phyloP scores from a whole-genome alignment of 2,329 filamentous ascomycete genomes.

The Ciborinia camelliae region DNA sequence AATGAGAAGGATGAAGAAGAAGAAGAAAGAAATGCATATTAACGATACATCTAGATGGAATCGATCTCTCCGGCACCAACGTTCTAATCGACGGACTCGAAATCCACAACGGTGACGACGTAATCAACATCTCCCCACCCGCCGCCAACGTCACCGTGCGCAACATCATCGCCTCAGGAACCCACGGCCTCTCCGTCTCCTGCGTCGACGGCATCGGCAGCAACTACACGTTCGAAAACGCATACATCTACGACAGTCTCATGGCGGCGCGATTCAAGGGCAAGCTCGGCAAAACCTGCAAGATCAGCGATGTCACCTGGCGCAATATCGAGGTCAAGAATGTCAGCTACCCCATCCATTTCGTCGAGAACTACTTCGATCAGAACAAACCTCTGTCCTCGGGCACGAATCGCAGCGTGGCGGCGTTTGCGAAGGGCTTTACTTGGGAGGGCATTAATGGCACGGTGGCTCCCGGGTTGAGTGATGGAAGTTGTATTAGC shows the following conservation, averaged over 20 bases:
- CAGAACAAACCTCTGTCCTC: not conserved
- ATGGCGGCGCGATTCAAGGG: conserved; percentile 16
- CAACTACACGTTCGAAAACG: conserved; percentile 15
- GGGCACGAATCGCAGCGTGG: not conserved
- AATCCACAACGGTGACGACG: conserved; percentile 16
- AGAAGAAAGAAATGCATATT: too few relatives aligned
- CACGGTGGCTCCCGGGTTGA: not conserved
- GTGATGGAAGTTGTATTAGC: conserved; percentile 9
- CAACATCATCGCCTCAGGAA: conserved; percentile 10
- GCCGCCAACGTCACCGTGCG: conserved; percentile 9
- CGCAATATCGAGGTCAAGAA: conserved; percentile 12
- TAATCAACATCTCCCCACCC: conserved; percentile 12
- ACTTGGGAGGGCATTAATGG: not conserved
- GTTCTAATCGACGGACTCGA: conserved; percentile 14
- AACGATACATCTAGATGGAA: not conserved
- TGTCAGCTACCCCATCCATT: conserved; percentile 14
- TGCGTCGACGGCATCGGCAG: not conserved
- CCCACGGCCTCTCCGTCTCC: conserved; percentile 11
- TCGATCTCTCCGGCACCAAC: conserved; percentile 12
- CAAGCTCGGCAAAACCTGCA: not conserved
- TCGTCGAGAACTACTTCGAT: conserved; percentile 13
- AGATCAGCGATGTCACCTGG: conserved; percentile 7
- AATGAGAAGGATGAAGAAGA: not conserved
- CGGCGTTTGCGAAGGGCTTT: conserved; percentile 4
- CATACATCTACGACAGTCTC: conserved; percentile 7